Conservation (phyloP, 129 eudicot genomes). For the Centrapalus pauciflorus region DNA sequence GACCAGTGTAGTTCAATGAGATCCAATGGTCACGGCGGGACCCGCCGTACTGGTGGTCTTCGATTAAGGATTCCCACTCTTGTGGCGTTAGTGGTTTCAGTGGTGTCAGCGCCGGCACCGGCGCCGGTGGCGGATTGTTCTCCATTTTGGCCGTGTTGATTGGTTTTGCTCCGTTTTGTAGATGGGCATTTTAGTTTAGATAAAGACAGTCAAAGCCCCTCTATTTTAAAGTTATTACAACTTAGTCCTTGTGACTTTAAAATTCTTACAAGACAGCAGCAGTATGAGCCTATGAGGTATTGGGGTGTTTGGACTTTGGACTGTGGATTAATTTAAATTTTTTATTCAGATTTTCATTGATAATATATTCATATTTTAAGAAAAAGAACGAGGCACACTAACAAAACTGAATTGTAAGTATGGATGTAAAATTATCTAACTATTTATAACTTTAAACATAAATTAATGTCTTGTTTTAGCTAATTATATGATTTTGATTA, state of each 20-base stretch:
- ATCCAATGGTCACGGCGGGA: slow-evolving; percentile 46
- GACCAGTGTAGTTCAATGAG: slow-evolving; percentile 30
- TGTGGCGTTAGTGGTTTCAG: slow-evolving; percentile 52
- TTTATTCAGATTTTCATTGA: no score
- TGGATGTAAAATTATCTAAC: no score
- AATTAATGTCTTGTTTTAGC: no score
- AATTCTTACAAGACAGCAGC: no score
- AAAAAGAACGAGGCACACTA: no score
- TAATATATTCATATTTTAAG: no score
- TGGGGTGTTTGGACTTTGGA: no score
- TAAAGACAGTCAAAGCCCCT: neutral
- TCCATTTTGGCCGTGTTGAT: slow-evolving; percentile 20
- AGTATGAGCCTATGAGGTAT: no score
- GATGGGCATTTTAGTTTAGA: neutral
- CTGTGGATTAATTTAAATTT: no score
- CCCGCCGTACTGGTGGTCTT: slow-evolving; percentile 69
- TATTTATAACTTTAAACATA: no score
- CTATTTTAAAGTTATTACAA: neutral
- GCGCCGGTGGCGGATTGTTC: slow-evolving; percentile 23
- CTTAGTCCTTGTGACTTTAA: neutral
- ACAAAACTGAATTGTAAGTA: no score
- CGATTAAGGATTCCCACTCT: slow-evolving; percentile 86
- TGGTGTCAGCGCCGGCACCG: slow-evolving; percentile 21
- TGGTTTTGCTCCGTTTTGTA: slow-evolving; percentile 8
- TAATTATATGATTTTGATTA: no score